Evolutionary conservation across 1,284 basidiomycete genomes (phyloP).

Genomic region (Ceratorhiza oryzae-sativae): DNA sequence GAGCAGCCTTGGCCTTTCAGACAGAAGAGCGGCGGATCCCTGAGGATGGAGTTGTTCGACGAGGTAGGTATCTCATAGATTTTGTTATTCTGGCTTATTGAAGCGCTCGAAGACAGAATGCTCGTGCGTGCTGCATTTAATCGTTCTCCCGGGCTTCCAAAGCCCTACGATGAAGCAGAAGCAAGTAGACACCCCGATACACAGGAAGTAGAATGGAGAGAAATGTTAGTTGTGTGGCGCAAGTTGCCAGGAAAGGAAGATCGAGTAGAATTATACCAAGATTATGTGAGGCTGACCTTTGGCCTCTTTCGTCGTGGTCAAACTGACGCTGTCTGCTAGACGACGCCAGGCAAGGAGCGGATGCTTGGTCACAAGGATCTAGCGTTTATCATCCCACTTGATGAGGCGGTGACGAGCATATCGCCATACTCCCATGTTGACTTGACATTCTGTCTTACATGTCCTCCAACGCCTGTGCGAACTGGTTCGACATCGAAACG

Average conservation of each 20-base stretch:
- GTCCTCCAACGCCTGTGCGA: constrained; percentile 61
- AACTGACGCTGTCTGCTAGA: constrained; percentile 53
- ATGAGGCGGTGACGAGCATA: constrained; percentile 63
- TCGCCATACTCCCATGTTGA: constrained; percentile 85
- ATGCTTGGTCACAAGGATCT: constrained; percentile 70
- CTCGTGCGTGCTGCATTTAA: constrained; percentile 75
- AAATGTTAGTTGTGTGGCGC: constrained; percentile 82
- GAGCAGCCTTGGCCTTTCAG: constrained; percentile 53
- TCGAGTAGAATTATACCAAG: constrained; percentile 77
- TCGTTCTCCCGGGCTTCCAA: constrained; percentile 59
- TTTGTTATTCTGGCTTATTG: neutral
- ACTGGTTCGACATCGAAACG: constrained; percentile 49
- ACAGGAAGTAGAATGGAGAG: constrained; percentile 72
- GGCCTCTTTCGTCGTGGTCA: neutral
- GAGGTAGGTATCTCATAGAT: neutral
- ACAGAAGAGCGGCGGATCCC: neutral
- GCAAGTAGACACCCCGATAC: constrained; percentile 61
- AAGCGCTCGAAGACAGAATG: constrained; percentile 72
- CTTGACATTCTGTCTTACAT: constrained; percentile 73
- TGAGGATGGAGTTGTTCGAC: constrained; percentile 23
- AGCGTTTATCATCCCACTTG: constrained; percentile 72
- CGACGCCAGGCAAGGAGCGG: constrained; percentile 67
- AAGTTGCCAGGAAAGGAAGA: constrained; percentile 52
- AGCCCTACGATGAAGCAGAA: constrained; percentile 70
- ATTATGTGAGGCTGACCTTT: constrained; percentile 63